These are phyloP conservation scores for Mediolabrus comicus DNA, from an alignment of 108 stramenopile species.

Conservation along the genomic window DNA sequence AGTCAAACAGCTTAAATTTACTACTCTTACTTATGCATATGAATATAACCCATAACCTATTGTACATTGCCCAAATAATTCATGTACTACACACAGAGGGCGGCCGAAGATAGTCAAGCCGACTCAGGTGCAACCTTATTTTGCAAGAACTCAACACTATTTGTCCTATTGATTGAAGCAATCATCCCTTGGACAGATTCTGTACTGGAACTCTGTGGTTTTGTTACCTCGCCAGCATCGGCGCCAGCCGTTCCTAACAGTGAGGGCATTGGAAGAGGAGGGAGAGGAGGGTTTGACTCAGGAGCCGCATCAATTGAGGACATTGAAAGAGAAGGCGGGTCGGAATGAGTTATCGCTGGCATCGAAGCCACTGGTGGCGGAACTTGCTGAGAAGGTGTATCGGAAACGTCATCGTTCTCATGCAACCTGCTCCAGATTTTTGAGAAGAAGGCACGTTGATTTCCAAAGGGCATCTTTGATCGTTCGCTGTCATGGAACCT, in stretches of 20 bases:
- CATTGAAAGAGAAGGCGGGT: no score
- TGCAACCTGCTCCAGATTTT: slow-evolving; percentile 43
- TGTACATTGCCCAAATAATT: no score
- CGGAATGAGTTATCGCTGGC: slow-evolving; percentile 38
- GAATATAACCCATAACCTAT: no score
- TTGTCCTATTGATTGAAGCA: background rate
- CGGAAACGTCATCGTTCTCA: background rate
- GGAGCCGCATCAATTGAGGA: no score
- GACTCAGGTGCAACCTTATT: background rate
- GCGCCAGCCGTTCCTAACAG: no score
- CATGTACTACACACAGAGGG: no score
- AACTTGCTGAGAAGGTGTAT: slow-evolving; percentile 4
- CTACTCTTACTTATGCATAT: no score
- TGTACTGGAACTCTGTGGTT: background rate
- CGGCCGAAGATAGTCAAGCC: no score
- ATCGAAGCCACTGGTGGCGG: slow-evolving; percentile 60
- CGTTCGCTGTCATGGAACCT: slow-evolving; percentile 42
- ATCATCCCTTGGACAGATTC: background rate
- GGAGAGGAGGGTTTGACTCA: background rate
- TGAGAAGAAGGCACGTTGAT: slow-evolving; percentile 61
- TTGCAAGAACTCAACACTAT: background rate
- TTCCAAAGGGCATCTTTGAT: slow-evolving; percentile 43
- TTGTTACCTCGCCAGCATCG: background rate
- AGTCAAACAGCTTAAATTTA: no score
- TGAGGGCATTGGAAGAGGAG: background rate